Conservation (phyloP, 257 asterid genomes). For the Prunella vulgaris region DNA sequence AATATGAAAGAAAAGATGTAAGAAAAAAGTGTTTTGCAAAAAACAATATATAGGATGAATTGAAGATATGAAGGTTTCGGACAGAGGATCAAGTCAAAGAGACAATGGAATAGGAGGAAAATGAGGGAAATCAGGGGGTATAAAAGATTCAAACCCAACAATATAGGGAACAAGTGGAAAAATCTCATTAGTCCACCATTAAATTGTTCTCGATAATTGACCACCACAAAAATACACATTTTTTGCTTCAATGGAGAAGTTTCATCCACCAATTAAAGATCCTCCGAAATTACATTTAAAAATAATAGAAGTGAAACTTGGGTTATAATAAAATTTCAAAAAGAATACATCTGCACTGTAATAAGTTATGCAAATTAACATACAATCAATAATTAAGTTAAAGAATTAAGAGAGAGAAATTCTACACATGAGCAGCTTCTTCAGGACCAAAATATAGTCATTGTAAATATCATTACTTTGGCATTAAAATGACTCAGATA, state of each 20-base stretch:
- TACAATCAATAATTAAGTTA: too few relatives aligned
- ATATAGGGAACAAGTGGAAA: background rate
- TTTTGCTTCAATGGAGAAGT: background rate
- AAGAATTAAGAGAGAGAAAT: too few relatives aligned
- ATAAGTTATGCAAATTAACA: too few relatives aligned
- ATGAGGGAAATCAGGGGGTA: slow-evolving; percentile 2
- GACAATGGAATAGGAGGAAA: background rate
- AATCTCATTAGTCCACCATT: background rate
- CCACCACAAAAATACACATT: background rate
- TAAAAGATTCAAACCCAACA: background rate
- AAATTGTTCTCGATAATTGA: background rate
- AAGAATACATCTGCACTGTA: too few relatives aligned
- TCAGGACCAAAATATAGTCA: too few relatives aligned
- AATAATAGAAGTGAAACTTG: background rate
- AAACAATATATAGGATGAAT: slow-evolving; percentile 11
- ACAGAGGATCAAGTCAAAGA: background rate
- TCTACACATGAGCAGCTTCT: too few relatives aligned
- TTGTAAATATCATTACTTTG: background rate
- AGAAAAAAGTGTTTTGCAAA: background rate
- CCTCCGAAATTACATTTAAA: background rate
- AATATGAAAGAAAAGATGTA: background rate
- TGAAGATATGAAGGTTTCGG: background rate
- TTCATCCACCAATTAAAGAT: background rate
- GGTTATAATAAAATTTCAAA: too few relatives aligned
- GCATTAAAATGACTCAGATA: background rate